phyloP scores from a whole-genome alignment of 306 rosid species.

The Mimosa bimucronata region DNA sequence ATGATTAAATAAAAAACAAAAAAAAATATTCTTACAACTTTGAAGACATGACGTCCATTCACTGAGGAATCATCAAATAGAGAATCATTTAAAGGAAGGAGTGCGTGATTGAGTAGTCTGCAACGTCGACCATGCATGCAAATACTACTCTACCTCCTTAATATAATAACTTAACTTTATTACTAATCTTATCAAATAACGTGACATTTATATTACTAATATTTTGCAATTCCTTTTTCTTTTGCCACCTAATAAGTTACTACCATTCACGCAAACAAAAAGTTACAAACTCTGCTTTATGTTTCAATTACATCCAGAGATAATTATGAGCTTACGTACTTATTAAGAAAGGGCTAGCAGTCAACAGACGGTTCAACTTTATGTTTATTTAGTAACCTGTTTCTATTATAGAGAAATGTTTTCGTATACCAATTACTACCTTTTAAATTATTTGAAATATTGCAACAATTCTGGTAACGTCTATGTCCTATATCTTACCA shows the following conservation, averaged over 20 bases:
- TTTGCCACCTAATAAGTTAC: neutral
- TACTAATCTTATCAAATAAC: neutral
- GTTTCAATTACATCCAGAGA: neutral
- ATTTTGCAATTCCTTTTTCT: neutral
- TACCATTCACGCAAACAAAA: neutral
- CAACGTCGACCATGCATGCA: neutral
- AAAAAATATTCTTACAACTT: neutral
- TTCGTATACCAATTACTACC: too few species aligned
- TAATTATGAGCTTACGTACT: neutral
- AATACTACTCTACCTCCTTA: neutral
- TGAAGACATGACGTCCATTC: neutral
- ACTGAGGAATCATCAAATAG: neutral
- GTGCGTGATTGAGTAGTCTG: neutral
- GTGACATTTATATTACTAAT: neutral
- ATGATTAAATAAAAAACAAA: neutral
- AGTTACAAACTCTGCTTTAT: neutral
- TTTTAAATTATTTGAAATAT: too few species aligned
- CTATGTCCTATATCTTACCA: too few species aligned
- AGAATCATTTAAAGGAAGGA: neutral
- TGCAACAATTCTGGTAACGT: too few species aligned
- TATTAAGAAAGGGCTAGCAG: neutral
- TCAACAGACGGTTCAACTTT: neutral
- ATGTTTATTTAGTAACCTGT: too few species aligned
- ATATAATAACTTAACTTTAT: neutral
- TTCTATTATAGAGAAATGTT: too few species aligned